A percentile compares a stretch with the other conserved stretches of the same genome.
Conservation (phyloP, 2,329 filamentous ascomycete genomes). For the Ophiosphaerella narmari region DNA sequence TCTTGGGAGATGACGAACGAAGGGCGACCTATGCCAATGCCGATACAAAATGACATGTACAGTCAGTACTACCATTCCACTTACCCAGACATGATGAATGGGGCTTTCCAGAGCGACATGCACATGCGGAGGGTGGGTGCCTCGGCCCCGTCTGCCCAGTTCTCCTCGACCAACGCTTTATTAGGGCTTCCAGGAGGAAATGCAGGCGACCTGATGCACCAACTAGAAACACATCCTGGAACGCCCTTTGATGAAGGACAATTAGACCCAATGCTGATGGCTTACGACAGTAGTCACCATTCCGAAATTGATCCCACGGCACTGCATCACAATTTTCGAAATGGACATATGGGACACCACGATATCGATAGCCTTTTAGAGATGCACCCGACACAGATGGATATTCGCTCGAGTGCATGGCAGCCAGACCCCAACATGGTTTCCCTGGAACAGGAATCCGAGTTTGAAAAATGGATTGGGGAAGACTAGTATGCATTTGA, state of each 20-base stretch:
- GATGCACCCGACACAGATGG: slow-evolving; percentile 24
- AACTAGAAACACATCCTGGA: slow-evolving; percentile 31
- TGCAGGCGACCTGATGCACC: slow-evolving; percentile 43
- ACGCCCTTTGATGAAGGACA: slow-evolving; percentile 43
- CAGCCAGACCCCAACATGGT: slow-evolving; percentile 41
- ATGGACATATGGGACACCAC: slow-evolving; percentile 37
- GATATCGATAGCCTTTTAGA: slow-evolving; percentile 34
- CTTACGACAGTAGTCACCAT: slow-evolving; percentile 33
- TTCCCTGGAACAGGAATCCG: slow-evolving; percentile 48
- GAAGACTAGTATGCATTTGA: slow-evolving; percentile 17
- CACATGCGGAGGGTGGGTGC: slow-evolving; percentile 49
- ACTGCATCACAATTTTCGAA: slow-evolving; percentile 32
- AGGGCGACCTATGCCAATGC: slow-evolving; percentile 53
- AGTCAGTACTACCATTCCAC: slow-evolving; percentile 59
- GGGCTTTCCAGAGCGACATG: slow-evolving; percentile 42
- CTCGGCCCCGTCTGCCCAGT: slow-evolving; percentile 31
- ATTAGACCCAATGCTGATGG: slow-evolving; percentile 50
- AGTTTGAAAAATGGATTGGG: slow-evolving; percentile 55
- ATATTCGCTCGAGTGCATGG: slow-evolving; percentile 42
- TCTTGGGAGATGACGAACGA: slow-evolving; percentile 60
- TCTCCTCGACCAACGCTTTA: slow-evolving; percentile 37
- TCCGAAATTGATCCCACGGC: slow-evolving; percentile 23
- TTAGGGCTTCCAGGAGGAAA: slow-evolving; percentile 48
- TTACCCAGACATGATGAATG: slow-evolving; percentile 45
- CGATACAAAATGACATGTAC: slow-evolving; percentile 48